Evolutionary conservation across 129 eudicot species (phyloP).

Genomic region (Saposhnikovia divaricata): DNA sequence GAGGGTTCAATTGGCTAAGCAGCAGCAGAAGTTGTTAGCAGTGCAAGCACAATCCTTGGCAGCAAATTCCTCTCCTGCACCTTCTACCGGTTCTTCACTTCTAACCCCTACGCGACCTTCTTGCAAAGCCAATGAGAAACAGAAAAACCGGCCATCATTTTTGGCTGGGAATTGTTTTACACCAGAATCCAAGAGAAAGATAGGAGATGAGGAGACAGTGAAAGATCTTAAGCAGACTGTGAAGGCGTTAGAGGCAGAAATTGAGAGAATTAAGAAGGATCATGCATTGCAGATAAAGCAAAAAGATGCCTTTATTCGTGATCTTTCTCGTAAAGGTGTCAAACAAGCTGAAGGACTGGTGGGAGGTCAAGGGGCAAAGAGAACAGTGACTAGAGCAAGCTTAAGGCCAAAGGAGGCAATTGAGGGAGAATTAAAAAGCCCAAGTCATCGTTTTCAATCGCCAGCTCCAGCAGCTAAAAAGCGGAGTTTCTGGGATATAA

Average conservation of each 20-base stretch:
- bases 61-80: constrained; percentile 57
- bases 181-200: constrained; percentile 58
- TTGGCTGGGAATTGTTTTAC: constrained; percentile 49
- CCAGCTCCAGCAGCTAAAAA: constrained; percentile 67
- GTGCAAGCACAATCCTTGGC: constrained; percentile 69
- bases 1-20: constrained; percentile 65
- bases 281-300: constrained; percentile 50
- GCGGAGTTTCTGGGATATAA: constrained; percentile 78
- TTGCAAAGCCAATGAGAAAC: constrained; percentile 38
- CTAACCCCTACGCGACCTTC: constrained; percentile 54
- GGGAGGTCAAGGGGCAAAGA: constrained; percentile 24
- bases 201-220: constrained; percentile 38
- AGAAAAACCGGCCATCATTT: constrained; percentile 44
- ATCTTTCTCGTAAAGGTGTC: constrained; percentile 40
- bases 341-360: constrained; percentile 18
- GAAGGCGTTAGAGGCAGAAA: constrained; percentile 50
- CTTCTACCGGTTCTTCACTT: constrained; percentile 47
- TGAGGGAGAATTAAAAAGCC: constrained; percentile 54
- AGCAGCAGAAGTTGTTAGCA: constrained; percentile 57
- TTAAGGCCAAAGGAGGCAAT: constrained; percentile 38
- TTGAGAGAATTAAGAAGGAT: constrained; percentile 69
- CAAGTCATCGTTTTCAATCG: constrained; percentile 50
- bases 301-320: constrained; percentile 59
- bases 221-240: constrained; percentile 44
- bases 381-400: constrained; percentile 33